Evolutionary conservation across 768 basidiomycete genomes (phyloP), one percentile per base, ranked within the genome.

Genomic region (Tulasnella sp.): DNA sequence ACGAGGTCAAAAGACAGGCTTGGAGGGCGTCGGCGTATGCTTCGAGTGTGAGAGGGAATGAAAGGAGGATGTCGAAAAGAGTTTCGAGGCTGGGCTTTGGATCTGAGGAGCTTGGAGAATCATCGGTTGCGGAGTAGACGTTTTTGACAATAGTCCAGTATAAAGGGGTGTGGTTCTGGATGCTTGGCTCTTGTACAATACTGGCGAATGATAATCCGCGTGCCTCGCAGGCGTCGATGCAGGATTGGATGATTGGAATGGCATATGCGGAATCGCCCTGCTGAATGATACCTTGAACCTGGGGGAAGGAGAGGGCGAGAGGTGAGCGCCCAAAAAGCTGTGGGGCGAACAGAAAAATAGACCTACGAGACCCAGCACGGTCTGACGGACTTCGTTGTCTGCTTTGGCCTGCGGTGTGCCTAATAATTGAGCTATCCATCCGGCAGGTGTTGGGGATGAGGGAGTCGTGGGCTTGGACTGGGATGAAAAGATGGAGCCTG

Each of bases 121-220:
- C 70, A 0, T 72, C 70, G 32, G 4, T 15, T n/a, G 73, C 23
- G 39, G 79, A 80, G 7, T 85, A 82, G 0, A 86, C 86, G 3
- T 87, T 87, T 77, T 91, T 91, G 32, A 93, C 84, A 80, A 93
- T 89, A 0, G 89, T 90, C 92, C 92, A 93, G 81, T 93, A 93
- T 3, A 93, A 80, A 0, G 91, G 90, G 0, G 90, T 89, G 81
- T 90, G 91, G 0, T 85, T 85, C 80, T 92, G 92, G 48, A 92
- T 89, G 11, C 85, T 89, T 39, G 83, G 87, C 69, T 92, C 89
- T 81, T 92, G 92, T 0, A 93, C 84, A 11, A 93, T 81, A 0
- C 85, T 78, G 0, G 90, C 86, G 48, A 92, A 84, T 5, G 88
- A 86, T 1, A 92, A 80, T 23, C 83, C 84, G 48, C 90, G 86